These are phyloP conservation scores for Solanum bukasovii DNA, from an alignment of 257 asterid genomes.

Conservation along the genomic window DNA sequence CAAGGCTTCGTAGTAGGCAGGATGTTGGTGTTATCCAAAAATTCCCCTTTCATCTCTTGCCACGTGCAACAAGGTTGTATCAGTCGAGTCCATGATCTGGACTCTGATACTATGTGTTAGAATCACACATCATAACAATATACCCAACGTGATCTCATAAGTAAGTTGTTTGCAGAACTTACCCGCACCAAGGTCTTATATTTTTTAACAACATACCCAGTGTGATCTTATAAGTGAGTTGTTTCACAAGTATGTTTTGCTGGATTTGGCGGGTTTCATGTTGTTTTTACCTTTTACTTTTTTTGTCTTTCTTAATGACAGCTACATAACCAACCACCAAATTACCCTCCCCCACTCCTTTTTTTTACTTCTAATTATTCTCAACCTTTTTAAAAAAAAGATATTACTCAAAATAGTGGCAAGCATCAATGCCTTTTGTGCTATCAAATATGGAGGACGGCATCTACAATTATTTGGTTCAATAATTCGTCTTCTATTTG, in stretches of 20 bases:
- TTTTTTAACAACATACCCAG: not conserved
- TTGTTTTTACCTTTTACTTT: not conserved
- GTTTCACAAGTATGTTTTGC: not conserved
- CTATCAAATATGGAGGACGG: not conserved
- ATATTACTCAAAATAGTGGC: not conserved
- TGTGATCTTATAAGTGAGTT: not conserved
- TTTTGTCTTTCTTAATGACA: not conserved
- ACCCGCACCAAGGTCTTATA: not conserved
- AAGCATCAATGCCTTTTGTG: not conserved
- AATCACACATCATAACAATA: not conserved
- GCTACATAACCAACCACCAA: not conserved
- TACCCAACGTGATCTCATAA: not conserved
- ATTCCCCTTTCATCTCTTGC: not conserved
- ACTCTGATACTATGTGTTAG: not conserved
- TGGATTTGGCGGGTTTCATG: not conserved
- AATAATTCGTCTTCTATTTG: not conserved
- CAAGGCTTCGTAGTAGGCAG: not conserved
- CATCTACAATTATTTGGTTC: not conserved
- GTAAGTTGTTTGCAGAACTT: not conserved
- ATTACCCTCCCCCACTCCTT: not conserved
- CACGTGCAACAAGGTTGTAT: not conserved
- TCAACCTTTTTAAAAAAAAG: not conserved
- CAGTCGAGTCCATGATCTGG: not conserved
- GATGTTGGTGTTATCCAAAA: not conserved
- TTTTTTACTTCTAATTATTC: not conserved